Evolutionary conservation across 192 early-diverging fungal species (phyloP), one percentile per base, ranked within the genome.

Genomic region (Pilaira anomala): DNA sequence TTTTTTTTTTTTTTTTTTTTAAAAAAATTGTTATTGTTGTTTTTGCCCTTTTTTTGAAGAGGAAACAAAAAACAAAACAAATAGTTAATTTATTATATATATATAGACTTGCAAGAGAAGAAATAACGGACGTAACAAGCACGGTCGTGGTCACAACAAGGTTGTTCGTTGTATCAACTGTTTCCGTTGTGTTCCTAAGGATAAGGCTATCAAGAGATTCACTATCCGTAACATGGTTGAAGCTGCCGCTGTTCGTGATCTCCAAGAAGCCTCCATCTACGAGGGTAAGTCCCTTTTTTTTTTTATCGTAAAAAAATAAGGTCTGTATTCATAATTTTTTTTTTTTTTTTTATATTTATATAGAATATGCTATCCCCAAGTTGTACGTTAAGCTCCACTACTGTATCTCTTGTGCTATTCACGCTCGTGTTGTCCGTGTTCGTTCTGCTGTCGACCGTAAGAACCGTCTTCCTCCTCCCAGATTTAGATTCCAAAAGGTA

Each of bases 201-300:
- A 99, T 85, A 99, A 99, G 92, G 93, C 97, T 73, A 96, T 99
- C 87, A 99, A 99, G 92, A 85, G 97, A 52, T 94, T 96, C 86
- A 85, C 90, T 69, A 88, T 99, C 87, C 90, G 96, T 76, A 95
- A 93, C 85, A 99, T 99, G 96, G 88, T 99, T 60, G 97, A 99
- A 84, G 82, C 85, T 69, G 97, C 97, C 61, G 97, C 95, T 61
- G 81, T 93, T 78, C 89, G 96, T 80, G 97, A 99, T 82, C 88
- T 99, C 68, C 78, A 83, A 65, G 97, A 95, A 77, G 96, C 95
- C 46, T 96, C 94, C 58, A 93, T 98, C 79, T 99, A 91, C 81
- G 86, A 89, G 54, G 87, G 90, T 91, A 79, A 73, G 21, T 40
- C n/a, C n/a, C n/a, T n/a, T n/a, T n/a, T n/a, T 40, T 53, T 28